A percentile compares a stretch with the other conserved stretches of the same genome.
Conservation (phyloP, 805 yeast genomes). For the Wickerhamomyces strasburgensis region DNA sequence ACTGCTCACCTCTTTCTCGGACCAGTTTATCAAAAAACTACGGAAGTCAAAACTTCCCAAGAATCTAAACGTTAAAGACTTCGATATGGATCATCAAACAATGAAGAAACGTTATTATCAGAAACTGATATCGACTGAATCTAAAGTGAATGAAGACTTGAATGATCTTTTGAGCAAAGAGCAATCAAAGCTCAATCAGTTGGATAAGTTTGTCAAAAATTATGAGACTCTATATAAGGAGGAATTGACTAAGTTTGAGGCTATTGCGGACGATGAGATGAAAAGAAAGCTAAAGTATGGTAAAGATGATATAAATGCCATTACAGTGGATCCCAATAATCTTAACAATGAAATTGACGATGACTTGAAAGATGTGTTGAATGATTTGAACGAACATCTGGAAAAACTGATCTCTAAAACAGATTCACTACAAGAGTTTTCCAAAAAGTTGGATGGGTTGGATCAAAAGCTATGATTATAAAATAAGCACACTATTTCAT, state of each 20-base stretch:
- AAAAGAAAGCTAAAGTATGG: slow-evolving; percentile 4
- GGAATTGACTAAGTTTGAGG: slow-evolving; percentile 10
- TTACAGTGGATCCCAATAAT: neutral
- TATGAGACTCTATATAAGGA: slow-evolving; percentile 11
- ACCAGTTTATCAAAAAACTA: slow-evolving; percentile 9
- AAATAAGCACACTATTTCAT: too few relatives aligned
- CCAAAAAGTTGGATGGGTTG: slow-evolving; percentile 9
- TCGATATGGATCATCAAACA: slow-evolving; percentile 18
- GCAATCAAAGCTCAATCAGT: slow-evolving; percentile 6
- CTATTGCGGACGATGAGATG: slow-evolving; percentile 6
- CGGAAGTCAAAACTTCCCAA: slow-evolving; percentile 14
- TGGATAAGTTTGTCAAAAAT: slow-evolving; percentile 9
- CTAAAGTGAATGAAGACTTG: slow-evolving; percentile 13
- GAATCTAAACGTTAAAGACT: slow-evolving; percentile 11
- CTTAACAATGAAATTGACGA: slow-evolving; percentile 6
- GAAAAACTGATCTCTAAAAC: slow-evolving; percentile 11
- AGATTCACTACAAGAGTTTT: slow-evolving; percentile 9
- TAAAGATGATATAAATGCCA: slow-evolving; percentile 1
- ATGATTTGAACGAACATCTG: slow-evolving; percentile 14
- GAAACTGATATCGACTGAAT: slow-evolving; percentile 17
- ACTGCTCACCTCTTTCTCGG: slow-evolving; percentile 8
- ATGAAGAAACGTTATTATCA: slow-evolving; percentile 15
- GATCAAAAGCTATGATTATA: slow-evolving; percentile 1
- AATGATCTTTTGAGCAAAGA: slow-evolving; percentile 11
- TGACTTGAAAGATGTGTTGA: slow-evolving; percentile 7